These are phyloP conservation scores for Grammothele lineata DNA, from an alignment of 768 basidiomycete genomes.

Conservation along the genomic window DNA sequence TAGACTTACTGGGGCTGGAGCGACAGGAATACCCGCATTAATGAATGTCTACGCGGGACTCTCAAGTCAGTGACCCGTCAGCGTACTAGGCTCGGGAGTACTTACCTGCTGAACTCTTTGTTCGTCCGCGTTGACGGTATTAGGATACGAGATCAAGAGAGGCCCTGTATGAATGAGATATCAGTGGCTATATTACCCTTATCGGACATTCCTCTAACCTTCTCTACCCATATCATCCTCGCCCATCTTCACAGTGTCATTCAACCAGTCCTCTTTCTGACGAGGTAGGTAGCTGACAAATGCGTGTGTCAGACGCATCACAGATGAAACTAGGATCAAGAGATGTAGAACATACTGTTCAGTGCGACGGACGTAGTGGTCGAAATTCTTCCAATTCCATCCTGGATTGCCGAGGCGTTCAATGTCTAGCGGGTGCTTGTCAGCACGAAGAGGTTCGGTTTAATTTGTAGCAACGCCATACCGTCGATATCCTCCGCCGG, in stretches of 20 bases:
- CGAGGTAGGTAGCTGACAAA: constrained; percentile 16
- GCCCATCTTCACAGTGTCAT: constrained; percentile 9
- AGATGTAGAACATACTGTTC: constrained; percentile 16
- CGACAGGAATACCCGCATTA: constrained; percentile 13
- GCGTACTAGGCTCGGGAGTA: too few species aligned
- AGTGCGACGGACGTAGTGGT: constrained; percentile 16
- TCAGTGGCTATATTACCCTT: too few species aligned
- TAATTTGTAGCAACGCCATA: too few species aligned
- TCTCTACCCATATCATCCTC: constrained; percentile 17
- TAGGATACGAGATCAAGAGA: constrained; percentile 15
- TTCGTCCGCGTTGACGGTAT: constrained; percentile 14
- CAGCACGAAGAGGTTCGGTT: not conserved
- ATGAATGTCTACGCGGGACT: constrained; percentile 14
- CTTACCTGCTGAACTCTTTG: constrained; percentile 15
- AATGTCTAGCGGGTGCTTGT: constrained; percentile 9
- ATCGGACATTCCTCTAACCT: too few species aligned
- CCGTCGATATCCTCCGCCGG: constrained; percentile 22
- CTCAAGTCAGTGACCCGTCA: too few species aligned
- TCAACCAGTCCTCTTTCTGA: not conserved
- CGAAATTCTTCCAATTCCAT: constrained; percentile 23
- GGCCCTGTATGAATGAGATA: too few species aligned
- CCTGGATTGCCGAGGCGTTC: constrained; percentile 25
- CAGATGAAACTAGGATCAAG: too few species aligned
- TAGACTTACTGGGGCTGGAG: constrained; percentile 13
- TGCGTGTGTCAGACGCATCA: too few species aligned